Conservation (phyloP, 2,329 filamentous ascomycete genomes). For the Claviceps pusilla region DNA sequence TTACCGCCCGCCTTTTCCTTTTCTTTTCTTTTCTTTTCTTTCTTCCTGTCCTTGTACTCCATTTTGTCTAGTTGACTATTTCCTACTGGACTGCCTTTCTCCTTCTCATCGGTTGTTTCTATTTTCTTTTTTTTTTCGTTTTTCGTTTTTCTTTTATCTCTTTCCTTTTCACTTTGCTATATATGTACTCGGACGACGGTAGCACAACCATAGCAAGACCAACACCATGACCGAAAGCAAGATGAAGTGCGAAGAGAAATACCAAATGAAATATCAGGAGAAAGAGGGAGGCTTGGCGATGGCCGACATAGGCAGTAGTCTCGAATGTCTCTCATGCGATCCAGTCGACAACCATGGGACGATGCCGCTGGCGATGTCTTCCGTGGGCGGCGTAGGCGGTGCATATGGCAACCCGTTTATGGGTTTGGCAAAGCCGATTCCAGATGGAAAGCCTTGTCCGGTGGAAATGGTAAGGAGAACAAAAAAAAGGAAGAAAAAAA, state of each 20-base stretch:
- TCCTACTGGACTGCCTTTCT: neutral
- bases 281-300: neutral
- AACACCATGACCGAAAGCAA: neutral
- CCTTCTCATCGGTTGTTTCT: neutral
- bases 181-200: neutral
- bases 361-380: neutral
- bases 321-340: neutral
- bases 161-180: neutral
- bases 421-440: no score
- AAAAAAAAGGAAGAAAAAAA: neutral
- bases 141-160: neutral
- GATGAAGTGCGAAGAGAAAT: neutral
- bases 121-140: neutral
- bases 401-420: no score
- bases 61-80: neutral
- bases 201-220: neutral
- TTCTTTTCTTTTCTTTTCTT: neutral
- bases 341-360: neutral
- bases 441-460: no score
- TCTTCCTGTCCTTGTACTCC: neutral
- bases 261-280: neutral
- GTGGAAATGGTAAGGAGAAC: no score
- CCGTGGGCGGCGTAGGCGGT: neutral
- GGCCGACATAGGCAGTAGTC: neutral
- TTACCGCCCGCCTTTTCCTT: neutral